Percentiles rank a stretch among this genome's conserved stretches.
These are phyloP conservation scores for Aspergillus niger DNA, from an alignment of 2,329 filamentous ascomycete genomes.

Conservation along the genomic window DNA sequence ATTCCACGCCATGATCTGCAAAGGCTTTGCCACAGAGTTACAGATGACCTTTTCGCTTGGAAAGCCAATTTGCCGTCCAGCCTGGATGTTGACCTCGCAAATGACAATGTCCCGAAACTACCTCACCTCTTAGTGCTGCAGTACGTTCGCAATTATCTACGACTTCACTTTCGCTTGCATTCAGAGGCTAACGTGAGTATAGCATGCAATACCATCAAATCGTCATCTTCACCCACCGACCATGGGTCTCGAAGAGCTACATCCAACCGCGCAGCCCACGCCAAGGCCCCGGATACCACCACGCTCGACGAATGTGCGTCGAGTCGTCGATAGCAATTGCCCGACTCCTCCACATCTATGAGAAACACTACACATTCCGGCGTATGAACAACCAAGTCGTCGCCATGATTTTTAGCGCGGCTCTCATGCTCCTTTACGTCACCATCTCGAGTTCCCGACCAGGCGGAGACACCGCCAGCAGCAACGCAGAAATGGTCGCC, in stretches of 20 bases:
- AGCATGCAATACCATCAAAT: slow-evolving; percentile 40
- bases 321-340: slow-evolving; percentile 44
- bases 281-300: slow-evolving; percentile 44
- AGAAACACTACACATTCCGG: slow-evolving; percentile 43
- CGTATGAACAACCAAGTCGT: slow-evolving; percentile 46
- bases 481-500: slow-evolving; percentile 33
- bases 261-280: slow-evolving; percentile 37
- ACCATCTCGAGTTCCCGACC: slow-evolving; percentile 34
- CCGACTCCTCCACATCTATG: slow-evolving; percentile 42
- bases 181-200: not conserved
- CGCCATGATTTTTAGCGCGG: slow-evolving; percentile 46
- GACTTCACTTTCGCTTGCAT: not conserved
- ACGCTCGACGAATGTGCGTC: slow-evolving; percentile 46
- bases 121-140: slow-evolving; percentile 48
- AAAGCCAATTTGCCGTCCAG: slow-evolving; percentile 42
- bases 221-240: slow-evolving; percentile 39
- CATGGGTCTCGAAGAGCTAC: slow-evolving; percentile 36
- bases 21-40: slow-evolving; percentile 38
- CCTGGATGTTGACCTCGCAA: slow-evolving; percentile 39
- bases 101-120: slow-evolving; percentile 36
- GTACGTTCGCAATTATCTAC: slow-evolving; percentile 22
- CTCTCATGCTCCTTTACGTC: slow-evolving; percentile 41
- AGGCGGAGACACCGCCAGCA: slow-evolving; percentile 26
- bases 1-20: slow-evolving; percentile 43
- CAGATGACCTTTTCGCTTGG: slow-evolving; percentile 44